Base-by-base conservation (phyloP, 805 yeast species). In the Scheffersomyces coipomensis region DNA sequence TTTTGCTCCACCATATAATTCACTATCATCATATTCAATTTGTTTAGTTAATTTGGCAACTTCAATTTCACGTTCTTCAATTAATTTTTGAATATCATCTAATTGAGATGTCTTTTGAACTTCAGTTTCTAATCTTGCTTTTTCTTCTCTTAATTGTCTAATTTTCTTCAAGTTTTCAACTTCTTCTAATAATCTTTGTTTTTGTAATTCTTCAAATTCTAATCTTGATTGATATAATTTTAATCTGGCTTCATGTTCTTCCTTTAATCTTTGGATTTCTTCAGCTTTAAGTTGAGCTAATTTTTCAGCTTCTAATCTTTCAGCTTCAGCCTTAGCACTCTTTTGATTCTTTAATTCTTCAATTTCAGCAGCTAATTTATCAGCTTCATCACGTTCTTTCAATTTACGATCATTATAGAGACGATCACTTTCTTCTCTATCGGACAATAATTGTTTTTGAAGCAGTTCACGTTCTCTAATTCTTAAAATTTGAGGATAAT, bases 81-180 rank as follows among this genome's bases (percentile, higher is more conserved):
- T 63, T 34, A 62, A 54, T 38, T 56, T 46, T 39, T 59, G 55
- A 42, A 58, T 46, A 19, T 58, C 60, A 17, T 50, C 60, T 33
- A 58, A 35, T 24, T 55, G 50, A 33, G 44, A 39, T 19, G 53
- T 53, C 24, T 46, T 46, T 23, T 45, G 44, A 23, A 53, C 53
- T 37, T 56, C 51, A 29, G 37, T 43, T n/a, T 61, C 44, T 40
- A 58, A 57, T 43, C 58, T 51, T 15, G 56, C 62, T 46, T 64
- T 68, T 39, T 68, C 70, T 38, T 59, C 68, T 43, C 69, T 60
- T 42, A 69, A 56, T 22, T 60, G 63, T 50, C 58, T 56, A 49
- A 63, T 59, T 45, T 61, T 59, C 49, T 69, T 68, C 52, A 70
- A 59, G 47, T 66, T 64, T 19, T 56, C 64, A 39, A 60, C 63